Base-by-base conservation (phyloP, 23 red algal species). In the Gracilaria gracilis region DNA sequence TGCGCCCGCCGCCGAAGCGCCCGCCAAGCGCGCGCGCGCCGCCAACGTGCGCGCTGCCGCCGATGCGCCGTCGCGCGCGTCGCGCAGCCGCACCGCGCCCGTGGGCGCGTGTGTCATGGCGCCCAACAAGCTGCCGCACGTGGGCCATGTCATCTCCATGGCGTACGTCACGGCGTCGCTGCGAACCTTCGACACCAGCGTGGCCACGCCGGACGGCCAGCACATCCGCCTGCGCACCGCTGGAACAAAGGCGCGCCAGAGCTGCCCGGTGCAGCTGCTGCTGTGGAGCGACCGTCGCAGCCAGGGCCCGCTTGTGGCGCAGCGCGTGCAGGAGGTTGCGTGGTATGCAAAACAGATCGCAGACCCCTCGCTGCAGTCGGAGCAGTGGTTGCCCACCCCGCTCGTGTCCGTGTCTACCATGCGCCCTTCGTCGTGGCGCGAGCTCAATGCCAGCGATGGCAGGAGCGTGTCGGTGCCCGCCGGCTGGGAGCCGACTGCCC, bases 381-480 rank as follows among this genome's bases (percentile, higher is more conserved):
- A 85, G 72, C 76, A 93, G 42, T 93, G 90, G 91, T 42, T 94
- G 82, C 81, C 80, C 23, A 82, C 83, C 35, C 73, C 73, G 6
- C 27, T 95, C 32, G 7, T 95, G 57, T 95, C 93, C 33, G 93
- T 95, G 33, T 89, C 77, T 31, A 50, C 85, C 32, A 95, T 95
- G 93, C 44, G 21, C 4, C 75, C 84, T 0, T 61, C 77, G 16
- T 32, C 73, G 64, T 95, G 93, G 93, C 62, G 75, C 44, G 91
- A 94, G 16, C 49, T 94, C 11, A 27, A 8, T 11, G 51, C 81
- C 1, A 37, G 58, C 27, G 54, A 37, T 33, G 81, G 75, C 8
- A 46, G 49, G 14, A 53, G 49, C 47, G 54, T 83, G 17, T 83
- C 84, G 4, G 75, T 85, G 67, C 94, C 94, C 23, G 72, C 79